Percentiles rank a stretch among this genome's conserved stretches.
Evolutionary conservation across 169 alveolate genomes (phyloP).

Genomic region (Miamiensis avidus): DNA sequence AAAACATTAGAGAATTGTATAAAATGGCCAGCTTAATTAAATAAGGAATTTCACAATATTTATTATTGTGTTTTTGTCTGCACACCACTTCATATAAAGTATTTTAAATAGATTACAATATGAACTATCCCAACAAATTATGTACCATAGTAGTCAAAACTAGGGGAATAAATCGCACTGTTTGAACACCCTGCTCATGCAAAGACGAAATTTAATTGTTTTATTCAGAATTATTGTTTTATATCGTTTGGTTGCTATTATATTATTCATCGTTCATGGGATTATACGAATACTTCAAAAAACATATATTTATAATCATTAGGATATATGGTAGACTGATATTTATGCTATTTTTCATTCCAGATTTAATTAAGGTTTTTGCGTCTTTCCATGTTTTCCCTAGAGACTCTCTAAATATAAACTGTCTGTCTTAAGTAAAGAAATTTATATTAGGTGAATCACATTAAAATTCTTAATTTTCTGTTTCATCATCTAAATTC

Average conservation of each 20-base stretch:
- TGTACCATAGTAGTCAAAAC: background rate
- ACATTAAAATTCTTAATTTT: background rate
- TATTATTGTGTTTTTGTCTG: too few relatives aligned
- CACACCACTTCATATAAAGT: background rate
- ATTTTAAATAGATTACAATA: background rate
- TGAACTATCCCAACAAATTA: background rate
- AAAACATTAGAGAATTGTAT: too few relatives aligned
- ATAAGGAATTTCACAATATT: too few relatives aligned
- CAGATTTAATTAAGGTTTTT: background rate
- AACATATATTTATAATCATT: background rate
- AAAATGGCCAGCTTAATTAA: too few relatives aligned
- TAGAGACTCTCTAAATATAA: background rate
- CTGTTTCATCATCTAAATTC: background rate
- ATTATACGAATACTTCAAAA: background rate
- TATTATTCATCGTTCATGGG: background rate
- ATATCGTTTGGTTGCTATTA: too few relatives aligned
- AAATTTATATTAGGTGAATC: too few relatives aligned
- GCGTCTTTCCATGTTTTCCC: background rate
- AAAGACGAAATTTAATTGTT: too few relatives aligned
- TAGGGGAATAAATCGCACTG: too few relatives aligned
- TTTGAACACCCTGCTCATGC: background rate
- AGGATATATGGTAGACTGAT: background rate
- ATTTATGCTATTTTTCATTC: too few relatives aligned
- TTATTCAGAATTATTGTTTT: too few relatives aligned
- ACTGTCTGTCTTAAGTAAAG: background rate